Evolutionary conservation across 805 yeast species (phyloP).

Genomic region (Ogataea wickerhamii): DNA sequence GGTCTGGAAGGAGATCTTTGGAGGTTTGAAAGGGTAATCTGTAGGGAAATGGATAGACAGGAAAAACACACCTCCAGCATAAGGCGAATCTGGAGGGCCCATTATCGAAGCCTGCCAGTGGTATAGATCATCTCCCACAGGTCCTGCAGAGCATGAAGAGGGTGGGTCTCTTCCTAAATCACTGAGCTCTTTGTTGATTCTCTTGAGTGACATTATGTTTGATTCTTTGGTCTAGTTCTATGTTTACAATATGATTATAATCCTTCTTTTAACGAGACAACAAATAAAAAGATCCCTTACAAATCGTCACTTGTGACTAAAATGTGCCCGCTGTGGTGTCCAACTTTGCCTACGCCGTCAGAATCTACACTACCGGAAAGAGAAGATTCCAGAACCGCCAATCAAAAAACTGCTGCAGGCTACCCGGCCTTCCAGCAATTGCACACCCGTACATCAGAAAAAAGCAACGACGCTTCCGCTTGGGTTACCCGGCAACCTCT

Average conservation of each 20-base stretch:
- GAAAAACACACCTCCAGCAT: slow-evolving; percentile 85
- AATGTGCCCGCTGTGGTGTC: not conserved
- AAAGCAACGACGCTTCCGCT: too few species aligned
- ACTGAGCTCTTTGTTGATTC: slow-evolving; percentile 92
- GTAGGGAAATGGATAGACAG: slow-evolving; percentile 97
- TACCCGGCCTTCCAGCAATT: not conserved
- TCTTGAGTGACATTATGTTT: slow-evolving; percentile 74
- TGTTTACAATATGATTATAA: not conserved
- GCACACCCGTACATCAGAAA: slow-evolving; percentile 2
- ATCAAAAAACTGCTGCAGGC: slow-evolving; percentile 2
- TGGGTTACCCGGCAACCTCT: slow-evolving; percentile 1
- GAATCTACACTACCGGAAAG: not conserved
- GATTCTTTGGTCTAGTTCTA: not conserved
- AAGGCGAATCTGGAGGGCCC: slow-evolving; percentile 96
- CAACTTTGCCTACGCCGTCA: not conserved
- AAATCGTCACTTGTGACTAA: not conserved
- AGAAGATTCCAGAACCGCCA: slow-evolving; percentile 12
- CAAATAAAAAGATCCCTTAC: not conserved
- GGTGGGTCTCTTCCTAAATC: slow-evolving; percentile 99
- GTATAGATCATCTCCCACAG: slow-evolving; percentile 94
- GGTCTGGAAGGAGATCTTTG: slow-evolving; percentile 89
- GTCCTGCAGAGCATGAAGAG: slow-evolving; percentile 98
- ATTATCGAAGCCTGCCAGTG: slow-evolving; percentile 99
- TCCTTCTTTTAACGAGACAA: not conserved
- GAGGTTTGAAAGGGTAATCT: slow-evolving; percentile 98